phyloP scores from a whole-genome alignment of 129 eudicot species.

The Saposhnikovia divaricata region DNA sequence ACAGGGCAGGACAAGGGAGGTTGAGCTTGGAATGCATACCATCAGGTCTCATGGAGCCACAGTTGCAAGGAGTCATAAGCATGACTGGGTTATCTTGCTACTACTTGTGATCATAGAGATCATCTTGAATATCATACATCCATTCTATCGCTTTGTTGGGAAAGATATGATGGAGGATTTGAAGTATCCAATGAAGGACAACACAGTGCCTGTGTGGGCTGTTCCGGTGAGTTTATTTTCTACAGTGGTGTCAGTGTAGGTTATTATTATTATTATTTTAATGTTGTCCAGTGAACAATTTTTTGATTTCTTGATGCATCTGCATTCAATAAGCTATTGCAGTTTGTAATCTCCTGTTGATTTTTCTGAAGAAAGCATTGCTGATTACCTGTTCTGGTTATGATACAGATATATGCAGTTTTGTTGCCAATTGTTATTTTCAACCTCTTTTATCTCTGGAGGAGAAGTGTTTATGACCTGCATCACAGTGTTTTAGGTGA shows the following conservation, averaged over 20 bases:
- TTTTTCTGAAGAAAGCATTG: not conserved
- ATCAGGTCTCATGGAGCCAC: slow-evolving; percentile 53
- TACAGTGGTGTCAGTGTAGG: not conserved
- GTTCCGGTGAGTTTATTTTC: slow-evolving; percentile 64
- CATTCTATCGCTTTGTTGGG: slow-evolving; percentile 73
- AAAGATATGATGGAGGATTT: slow-evolving; percentile 70
- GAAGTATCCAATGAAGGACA: slow-evolving; percentile 61
- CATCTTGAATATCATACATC: slow-evolving; percentile 45
- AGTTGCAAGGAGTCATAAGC: slow-evolving; percentile 54
- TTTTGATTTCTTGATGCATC: not conserved
- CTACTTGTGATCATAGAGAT: slow-evolving; percentile 51
- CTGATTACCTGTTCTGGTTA: not conserved
- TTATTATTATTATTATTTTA: not conserved
- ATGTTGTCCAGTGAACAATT: not conserved
- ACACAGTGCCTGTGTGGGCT: slow-evolving; percentile 80
- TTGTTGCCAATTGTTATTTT: slow-evolving; percentile 62
- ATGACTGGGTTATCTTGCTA: slow-evolving; percentile 71
- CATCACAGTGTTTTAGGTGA: slow-evolving; percentile 72
- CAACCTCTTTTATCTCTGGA: slow-evolving; percentile 47
- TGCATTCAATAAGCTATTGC: not conserved
- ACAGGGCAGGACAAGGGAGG: slow-evolving; percentile 40
- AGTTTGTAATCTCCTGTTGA: not conserved
- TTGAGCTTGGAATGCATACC: slow-evolving; percentile 40
- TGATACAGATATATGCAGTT: slow-evolving; percentile 58
- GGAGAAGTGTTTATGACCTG: slow-evolving; percentile 73